Evolutionary conservation across 2,329 filamentous ascomycete species (phyloP).

Genomic region (Aspergillus pseudoterreus): DNA sequence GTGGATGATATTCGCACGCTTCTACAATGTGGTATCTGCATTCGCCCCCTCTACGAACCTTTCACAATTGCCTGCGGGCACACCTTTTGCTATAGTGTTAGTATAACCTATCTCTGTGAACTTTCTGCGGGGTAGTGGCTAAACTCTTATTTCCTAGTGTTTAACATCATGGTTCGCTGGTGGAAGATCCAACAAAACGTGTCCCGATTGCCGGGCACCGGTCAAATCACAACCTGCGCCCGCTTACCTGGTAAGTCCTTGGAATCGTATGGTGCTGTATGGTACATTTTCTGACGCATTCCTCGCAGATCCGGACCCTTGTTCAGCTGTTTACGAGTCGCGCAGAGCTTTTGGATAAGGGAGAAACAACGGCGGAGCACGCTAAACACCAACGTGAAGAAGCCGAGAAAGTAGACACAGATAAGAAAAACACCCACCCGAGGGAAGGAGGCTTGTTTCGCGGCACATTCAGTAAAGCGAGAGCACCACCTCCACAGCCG

Average conservation of each 20-base stretch:
- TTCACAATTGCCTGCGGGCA: constrained; percentile 67
- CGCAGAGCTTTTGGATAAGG: constrained; percentile 58
- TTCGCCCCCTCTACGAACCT: constrained; percentile 65
- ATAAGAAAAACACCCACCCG: constrained; percentile 52
- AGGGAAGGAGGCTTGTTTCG: constrained; percentile 59
- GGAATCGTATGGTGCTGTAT: too few relatives aligned
- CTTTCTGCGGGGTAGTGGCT: neutral
- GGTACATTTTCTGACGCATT: constrained; percentile 7
- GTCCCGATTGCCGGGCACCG: constrained; percentile 62
- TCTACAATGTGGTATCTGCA: constrained; percentile 66
- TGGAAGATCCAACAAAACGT: constrained; percentile 59
- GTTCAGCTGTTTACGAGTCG: constrained; percentile 60
- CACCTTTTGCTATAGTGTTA: constrained; percentile 66
- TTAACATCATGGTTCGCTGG: constrained; percentile 54
- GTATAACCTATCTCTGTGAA: constrained; percentile 19
- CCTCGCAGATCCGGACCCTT: constrained; percentile 57
- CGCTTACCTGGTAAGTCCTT: constrained; percentile 55
- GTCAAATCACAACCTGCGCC: constrained; percentile 60
- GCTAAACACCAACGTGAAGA: constrained; percentile 56
- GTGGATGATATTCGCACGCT: constrained; percentile 59
- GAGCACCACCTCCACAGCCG: constrained; percentile 30
- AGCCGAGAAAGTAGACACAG: constrained; percentile 55
- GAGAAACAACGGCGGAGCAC: constrained; percentile 63
- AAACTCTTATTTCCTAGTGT: constrained; percentile 43
- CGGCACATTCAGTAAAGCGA: constrained; percentile 50